Conservation (phyloP, 2,329 filamentous ascomycete genomes). For the Alternaria dauci region DNA sequence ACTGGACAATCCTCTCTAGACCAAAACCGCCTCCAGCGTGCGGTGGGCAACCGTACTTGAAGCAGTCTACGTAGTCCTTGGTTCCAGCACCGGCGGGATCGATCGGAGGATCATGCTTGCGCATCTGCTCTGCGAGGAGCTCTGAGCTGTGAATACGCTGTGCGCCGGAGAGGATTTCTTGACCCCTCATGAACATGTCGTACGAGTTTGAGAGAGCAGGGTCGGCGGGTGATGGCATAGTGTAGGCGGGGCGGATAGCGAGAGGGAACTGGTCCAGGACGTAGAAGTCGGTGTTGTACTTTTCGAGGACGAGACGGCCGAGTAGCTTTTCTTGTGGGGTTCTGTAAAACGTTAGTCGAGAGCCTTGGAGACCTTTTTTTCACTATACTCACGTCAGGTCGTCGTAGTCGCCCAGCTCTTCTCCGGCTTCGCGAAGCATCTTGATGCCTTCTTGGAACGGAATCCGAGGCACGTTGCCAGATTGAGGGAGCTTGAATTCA, state of each 20-base stretch:
- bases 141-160: slow-evolving; percentile 71
- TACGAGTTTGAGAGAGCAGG: slow-evolving; percentile 67
- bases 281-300: slow-evolving; percentile 96
- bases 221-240: slow-evolving; percentile 69
- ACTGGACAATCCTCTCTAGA: slow-evolving; percentile 71
- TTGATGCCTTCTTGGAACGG: slow-evolving; percentile 81
- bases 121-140: slow-evolving; percentile 66
- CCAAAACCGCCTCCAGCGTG: slow-evolving; percentile 72
- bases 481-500: slow-evolving; percentile 76
- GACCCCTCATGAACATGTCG: slow-evolving; percentile 75
- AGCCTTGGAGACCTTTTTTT: not conserved
- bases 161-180: slow-evolving; percentile 73
- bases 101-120: slow-evolving; percentile 63
- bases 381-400: slow-evolving; percentile 66
- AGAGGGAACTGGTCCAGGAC: slow-evolving; percentile 96
- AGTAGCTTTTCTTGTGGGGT: slow-evolving; percentile 89
- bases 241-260: slow-evolving; percentile 88
- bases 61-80: slow-evolving; percentile 70
- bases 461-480: slow-evolving; percentile 77
- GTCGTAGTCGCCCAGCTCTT: slow-evolving; percentile 78
- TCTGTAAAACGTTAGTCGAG: slow-evolving; percentile 35
- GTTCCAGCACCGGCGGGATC: slow-evolving; percentile 67
- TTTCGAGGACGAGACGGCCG: slow-evolving; percentile 82
- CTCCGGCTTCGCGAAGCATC: slow-evolving; percentile 78
- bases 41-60: slow-evolving; percentile 70